Evolutionary conservation across 257 asterid species (phyloP).

Genomic region (Gardenia jasminoides): DNA sequence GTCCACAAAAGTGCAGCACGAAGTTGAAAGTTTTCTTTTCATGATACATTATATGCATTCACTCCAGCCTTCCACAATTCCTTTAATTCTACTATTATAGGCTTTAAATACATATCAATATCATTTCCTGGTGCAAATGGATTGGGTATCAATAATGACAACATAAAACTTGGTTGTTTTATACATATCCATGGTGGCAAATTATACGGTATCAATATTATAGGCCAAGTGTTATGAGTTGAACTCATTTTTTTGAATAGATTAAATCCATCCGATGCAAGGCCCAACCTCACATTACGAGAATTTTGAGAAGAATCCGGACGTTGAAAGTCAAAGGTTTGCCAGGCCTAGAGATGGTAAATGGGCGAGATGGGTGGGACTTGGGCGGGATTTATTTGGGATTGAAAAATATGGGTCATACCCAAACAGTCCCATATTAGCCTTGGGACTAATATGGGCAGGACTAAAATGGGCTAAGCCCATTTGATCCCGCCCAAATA

Average conservation of each 20-base stretch:
- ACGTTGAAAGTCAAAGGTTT: not conserved
- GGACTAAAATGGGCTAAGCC: no score
- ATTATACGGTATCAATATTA: not conserved
- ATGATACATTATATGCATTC: not conserved
- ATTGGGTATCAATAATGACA: not conserved
- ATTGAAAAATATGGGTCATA: no score
- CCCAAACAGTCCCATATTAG: no score
- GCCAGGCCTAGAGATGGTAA: not conserved
- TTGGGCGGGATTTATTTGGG: no score
- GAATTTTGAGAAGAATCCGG: not conserved
- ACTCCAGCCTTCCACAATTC: not conserved
- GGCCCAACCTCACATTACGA: not conserved
- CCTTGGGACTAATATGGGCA: no score
- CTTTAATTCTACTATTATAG: not conserved
- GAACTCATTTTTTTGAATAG: not conserved
- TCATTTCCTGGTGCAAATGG: not conserved
- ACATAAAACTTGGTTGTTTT: not conserved
- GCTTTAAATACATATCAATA: not conserved
- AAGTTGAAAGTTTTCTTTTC: not conserved
- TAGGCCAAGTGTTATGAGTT: not conserved
- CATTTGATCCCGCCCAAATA: no score
- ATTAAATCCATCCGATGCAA: not conserved
- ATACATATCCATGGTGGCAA: slow-evolving; percentile 1
- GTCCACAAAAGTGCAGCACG: not conserved
- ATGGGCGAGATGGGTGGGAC: no score